phyloP scores from a whole-genome alignment of 352 stramenopile species.

The Globisporangium cylindrosporum region DNA sequence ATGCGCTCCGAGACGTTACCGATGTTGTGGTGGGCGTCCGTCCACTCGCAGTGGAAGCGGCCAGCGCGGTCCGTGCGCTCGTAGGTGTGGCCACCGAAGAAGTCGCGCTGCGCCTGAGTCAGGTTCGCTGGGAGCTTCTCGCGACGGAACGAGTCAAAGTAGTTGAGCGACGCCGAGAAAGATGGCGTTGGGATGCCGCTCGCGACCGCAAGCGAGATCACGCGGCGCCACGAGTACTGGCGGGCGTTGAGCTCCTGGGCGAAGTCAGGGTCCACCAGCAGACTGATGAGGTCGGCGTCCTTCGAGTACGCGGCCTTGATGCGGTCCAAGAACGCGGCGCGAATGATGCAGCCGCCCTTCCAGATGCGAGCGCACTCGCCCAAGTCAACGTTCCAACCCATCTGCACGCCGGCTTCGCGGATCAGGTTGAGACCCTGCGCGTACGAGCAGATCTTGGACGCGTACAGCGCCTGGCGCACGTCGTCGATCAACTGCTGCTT shows the following conservation, averaged over 20 bases:
- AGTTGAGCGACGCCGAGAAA: slow-evolving; percentile 93
- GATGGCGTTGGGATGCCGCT: slow-evolving; percentile 91
- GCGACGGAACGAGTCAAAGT: slow-evolving; percentile 98
- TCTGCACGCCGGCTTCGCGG: slow-evolving; percentile 90
- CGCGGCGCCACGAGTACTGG: slow-evolving; percentile 95
- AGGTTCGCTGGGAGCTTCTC: slow-evolving; percentile 95
- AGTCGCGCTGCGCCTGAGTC: slow-evolving; percentile 99
- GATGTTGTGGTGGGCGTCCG: slow-evolving; percentile 96
- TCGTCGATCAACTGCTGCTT: slow-evolving; percentile 96
- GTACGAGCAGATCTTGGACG: slow-evolving; percentile 99
- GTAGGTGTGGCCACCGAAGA: slow-evolving; percentile 99
- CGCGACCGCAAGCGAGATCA: slow-evolving; percentile 95
- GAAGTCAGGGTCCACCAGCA: slow-evolving; percentile 98
- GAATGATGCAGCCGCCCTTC: slow-evolving; percentile 99
- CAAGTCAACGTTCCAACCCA: slow-evolving; percentile 97
- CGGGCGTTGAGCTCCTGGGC: slow-evolving; percentile 93
- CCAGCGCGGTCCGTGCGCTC: slow-evolving; percentile 94
- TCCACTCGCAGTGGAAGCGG: slow-evolving; percentile 98
- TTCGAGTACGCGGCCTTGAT: slow-evolving; percentile 95
- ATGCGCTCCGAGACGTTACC: slow-evolving; percentile 93
- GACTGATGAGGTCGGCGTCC: slow-evolving; percentile 92
- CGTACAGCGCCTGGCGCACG: slow-evolving; percentile 96
- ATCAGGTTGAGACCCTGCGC: slow-evolving; percentile 96
- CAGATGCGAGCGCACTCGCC: slow-evolving; percentile 97
- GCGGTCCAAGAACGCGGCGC: slow-evolving; percentile 95